A percentile compares a stretch with the other conserved stretches of the same genome.
These are phyloP conservation scores for Barnettozyma populi DNA, from an alignment of 805 yeast species.

Conservation along the genomic window DNA sequence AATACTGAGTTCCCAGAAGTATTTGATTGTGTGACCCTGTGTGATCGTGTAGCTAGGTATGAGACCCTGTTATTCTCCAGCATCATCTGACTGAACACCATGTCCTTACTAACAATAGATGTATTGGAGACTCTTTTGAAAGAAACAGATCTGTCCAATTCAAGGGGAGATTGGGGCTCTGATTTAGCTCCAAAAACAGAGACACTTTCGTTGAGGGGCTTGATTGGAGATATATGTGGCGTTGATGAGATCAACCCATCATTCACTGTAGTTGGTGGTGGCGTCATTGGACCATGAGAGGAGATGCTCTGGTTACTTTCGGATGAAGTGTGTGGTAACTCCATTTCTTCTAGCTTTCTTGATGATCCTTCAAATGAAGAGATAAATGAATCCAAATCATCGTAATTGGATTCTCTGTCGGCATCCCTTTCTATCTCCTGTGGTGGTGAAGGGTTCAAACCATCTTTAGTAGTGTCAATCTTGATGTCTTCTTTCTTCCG, in stretches of 20 bases:
- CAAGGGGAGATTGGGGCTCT: constrained; percentile 4
- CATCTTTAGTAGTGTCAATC: neutral
- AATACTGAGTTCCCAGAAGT: constrained; percentile 17
- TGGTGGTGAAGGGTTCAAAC: neutral
- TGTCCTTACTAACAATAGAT: constrained; percentile 6
- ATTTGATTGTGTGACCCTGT: constrained; percentile 13
- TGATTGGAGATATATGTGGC: constrained; percentile 25
- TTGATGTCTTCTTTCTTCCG: neutral
- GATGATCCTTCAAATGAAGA: constrained; percentile 21
- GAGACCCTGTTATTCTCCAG: constrained; percentile 14
- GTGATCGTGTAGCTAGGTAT: constrained; percentile 22
- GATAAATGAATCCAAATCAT: constrained; percentile 27
- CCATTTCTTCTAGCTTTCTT: constrained; percentile 8
- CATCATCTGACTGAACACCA: neutral
- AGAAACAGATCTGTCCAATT: constrained; percentile 19
- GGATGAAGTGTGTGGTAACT: constrained; percentile 8
- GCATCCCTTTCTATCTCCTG: neutral
- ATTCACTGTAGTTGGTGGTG: constrained; percentile 13
- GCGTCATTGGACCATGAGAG: constrained; percentile 23
- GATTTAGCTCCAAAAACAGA: neutral
- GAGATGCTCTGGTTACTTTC: constrained; percentile 10
- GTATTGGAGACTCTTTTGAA: constrained; percentile 21
- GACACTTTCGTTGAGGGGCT: constrained; percentile 16
- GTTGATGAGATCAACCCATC: constrained; percentile 24
- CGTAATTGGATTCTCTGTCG: constrained; percentile 1